phyloP scores from a whole-genome alignment of 495 filamentous ascomycete genomes.

The Trichoderma virens region DNA sequence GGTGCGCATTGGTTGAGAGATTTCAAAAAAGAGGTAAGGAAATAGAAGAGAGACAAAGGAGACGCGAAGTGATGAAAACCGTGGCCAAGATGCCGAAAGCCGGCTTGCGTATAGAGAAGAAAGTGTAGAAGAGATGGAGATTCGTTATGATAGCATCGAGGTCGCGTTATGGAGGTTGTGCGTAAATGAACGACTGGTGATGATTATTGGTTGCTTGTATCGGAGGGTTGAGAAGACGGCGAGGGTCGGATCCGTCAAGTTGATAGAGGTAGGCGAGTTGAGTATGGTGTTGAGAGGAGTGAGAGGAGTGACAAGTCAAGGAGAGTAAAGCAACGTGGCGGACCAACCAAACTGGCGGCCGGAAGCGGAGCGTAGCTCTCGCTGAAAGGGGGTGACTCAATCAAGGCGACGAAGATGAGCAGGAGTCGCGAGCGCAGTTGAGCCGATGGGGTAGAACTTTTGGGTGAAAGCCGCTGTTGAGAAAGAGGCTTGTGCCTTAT shows the following conservation, averaged over 20 bases:
- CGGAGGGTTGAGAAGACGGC: background rate
- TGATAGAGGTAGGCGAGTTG: background rate
- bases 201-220: conserved; percentile 22
- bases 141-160: conserved; percentile 65
- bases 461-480: background rate
- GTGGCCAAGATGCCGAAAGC: conserved; percentile 3
- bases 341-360: conserved; percentile 1
- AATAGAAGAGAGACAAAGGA: background rate
- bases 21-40: background rate
- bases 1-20: background rate
- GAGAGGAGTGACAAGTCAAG: background rate
- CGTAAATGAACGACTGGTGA: conserved; percentile 28
- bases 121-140: conserved; percentile 26
- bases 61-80: conserved; percentile 2
- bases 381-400: conserved; percentile 7
- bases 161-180: conserved; percentile 37
- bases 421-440: background rate
- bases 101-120: conserved; percentile 3
- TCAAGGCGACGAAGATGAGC: background rate
- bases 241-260: conserved; percentile 1
- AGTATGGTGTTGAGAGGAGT: background rate
- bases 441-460: background rate
- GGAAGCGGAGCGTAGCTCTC: conserved; percentile 6
- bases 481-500: conserved; percentile 1
- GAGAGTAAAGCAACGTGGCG: conserved; percentile 1